A percentile compares a stretch with the other conserved stretches of the same genome.
Conservation (phyloP, 805 yeast species). For the Candida maesae region DNA sequence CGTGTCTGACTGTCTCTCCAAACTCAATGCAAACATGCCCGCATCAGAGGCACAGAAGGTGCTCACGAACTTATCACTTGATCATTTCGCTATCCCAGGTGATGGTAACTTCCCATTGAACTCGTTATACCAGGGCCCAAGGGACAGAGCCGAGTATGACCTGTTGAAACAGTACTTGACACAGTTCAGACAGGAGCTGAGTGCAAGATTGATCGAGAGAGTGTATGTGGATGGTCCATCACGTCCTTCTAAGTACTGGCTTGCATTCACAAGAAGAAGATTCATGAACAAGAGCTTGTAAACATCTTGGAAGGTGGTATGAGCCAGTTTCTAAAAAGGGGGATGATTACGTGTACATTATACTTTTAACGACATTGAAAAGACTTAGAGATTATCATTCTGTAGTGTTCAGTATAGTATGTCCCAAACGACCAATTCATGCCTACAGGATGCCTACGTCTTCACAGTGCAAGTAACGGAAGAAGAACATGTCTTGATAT, state of each 20-base stretch:
- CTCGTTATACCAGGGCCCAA: conserved; percentile 68
- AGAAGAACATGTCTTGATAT: too few species aligned
- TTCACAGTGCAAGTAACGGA: too few species aligned
- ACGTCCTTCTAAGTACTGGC: conserved; percentile 87
- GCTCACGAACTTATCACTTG: conserved; percentile 84
- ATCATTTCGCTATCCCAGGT: conserved; percentile 89
- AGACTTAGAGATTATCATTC: too few species aligned
- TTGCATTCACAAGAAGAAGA: conserved; percentile 90
- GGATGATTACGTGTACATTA: too few species aligned
- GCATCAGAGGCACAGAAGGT: conserved; percentile 58
- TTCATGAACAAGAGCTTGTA: conserved; percentile 87
- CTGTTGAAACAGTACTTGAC: conserved; percentile 75
- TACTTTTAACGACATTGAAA: too few species aligned
- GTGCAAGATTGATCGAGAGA: conserved; percentile 71
- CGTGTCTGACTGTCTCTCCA: conserved; percentile 77
- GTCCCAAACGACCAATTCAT: too few species aligned
- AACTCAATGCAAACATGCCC: conserved; percentile 46
- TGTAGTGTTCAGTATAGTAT: too few species aligned
- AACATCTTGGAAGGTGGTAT: not conserved
- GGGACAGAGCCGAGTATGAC: conserved; percentile 71
- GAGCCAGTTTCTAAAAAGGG: too few species aligned
- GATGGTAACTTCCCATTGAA: conserved; percentile 93
- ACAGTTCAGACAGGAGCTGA: conserved; percentile 94
- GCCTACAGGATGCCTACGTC: too few species aligned
- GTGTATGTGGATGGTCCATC: conserved; percentile 58